Percentiles rank a stretch among this genome's conserved stretches.
Conservation (phyloP, 148 eudicot genomes). For the Chenopodium album region DNA sequence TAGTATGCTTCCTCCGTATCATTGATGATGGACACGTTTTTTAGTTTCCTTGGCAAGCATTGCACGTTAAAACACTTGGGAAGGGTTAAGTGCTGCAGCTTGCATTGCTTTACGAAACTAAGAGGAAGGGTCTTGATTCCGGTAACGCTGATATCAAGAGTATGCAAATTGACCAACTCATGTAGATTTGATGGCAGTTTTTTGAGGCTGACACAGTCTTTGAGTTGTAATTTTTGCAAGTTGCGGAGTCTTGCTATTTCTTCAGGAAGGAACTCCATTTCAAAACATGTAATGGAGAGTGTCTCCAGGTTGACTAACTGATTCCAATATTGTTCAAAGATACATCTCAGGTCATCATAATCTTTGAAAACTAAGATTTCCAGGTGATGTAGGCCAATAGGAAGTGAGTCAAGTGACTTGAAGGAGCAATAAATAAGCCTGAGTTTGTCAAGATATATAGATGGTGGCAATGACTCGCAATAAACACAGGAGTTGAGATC, state of each 20-base stretch:
- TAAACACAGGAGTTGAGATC: neutral
- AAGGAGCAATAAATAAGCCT: neutral
- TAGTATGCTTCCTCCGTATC: neutral
- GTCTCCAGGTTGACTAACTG: neutral
- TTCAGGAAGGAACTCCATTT: neutral
- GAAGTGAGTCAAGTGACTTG: neutral
- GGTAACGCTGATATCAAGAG: neutral
- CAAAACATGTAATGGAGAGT: neutral
- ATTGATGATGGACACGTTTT: neutral
- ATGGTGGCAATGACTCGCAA: neutral
- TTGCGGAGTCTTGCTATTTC: neutral
- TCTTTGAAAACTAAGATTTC: neutral
- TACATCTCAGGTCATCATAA: too few relatives aligned
- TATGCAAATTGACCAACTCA: neutral
- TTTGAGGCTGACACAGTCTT: neutral
- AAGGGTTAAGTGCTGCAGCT: neutral
- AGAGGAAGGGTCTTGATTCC: neutral
- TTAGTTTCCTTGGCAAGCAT: neutral
- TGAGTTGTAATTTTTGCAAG: neutral
- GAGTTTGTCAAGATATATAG: neutral
- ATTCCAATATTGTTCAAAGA: neutral
- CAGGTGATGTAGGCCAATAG: neutral
- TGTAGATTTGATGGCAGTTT: neutral
- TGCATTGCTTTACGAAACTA: neutral
- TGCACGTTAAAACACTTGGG: neutral